phyloP scores from a whole-genome alignment of 805 yeast genomes.

The Saturnispora saitoi region DNA sequence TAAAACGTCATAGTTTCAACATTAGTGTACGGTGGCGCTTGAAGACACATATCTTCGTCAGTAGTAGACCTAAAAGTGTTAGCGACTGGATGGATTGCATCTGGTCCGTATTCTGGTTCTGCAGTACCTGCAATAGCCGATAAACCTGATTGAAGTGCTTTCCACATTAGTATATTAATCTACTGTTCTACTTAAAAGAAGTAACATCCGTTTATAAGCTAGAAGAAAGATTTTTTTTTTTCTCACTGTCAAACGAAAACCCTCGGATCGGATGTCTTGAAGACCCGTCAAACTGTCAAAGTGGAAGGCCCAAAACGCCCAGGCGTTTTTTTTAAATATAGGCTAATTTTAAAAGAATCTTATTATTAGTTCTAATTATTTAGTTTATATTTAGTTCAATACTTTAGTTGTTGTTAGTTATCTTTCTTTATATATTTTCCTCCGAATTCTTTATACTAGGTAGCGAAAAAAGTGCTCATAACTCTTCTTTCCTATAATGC shows the following conservation, averaged over 20 bases:
- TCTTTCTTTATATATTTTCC: neutral
- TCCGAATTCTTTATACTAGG: neutral
- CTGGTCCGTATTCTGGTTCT: conserved; percentile 94
- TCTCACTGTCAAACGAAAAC: neutral
- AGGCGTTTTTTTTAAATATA: neutral
- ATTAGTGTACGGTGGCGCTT: conserved; percentile 67
- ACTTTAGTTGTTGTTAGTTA: no score
- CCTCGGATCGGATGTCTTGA: neutral
- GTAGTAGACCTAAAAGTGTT: conserved; percentile 48
- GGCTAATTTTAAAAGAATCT: neutral
- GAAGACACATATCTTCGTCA: conserved; percentile 68
- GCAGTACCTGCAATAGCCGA: conserved; percentile 97
- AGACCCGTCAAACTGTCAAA: neutral
- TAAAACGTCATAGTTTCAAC: conserved; percentile 96
- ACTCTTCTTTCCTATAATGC: neutral
- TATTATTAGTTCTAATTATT: no score
- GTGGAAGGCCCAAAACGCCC: neutral
- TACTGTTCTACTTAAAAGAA: neutral
- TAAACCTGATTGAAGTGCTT: conserved; percentile 28
- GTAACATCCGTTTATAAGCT: neutral
- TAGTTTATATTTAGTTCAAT: no score
- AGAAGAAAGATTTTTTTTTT: neutral
- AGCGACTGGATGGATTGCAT: conserved; percentile 75
- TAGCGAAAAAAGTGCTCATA: neutral
- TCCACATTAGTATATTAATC: conserved; percentile 23